These are phyloP conservation scores for Paralagenidium karlingii DNA, from an alignment of 352 stramenopile species.

Conservation along the genomic window DNA sequence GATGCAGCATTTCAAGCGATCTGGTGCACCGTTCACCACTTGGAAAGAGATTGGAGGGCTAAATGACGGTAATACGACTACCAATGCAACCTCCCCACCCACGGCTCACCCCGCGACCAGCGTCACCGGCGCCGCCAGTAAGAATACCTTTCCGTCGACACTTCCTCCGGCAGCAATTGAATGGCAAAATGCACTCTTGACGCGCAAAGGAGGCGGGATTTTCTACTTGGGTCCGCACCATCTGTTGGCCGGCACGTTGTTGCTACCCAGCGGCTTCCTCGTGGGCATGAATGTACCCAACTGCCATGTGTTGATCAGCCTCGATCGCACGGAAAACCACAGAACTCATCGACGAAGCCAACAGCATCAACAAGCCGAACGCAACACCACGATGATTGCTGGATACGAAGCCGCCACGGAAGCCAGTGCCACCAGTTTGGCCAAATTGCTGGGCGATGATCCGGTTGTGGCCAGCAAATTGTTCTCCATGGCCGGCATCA, in stretches of 20 bases:
- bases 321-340: conserved; percentile 73
- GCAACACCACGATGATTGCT: too few relatives aligned
- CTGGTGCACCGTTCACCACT: conserved; percentile 9
- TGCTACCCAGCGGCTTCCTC: conserved; percentile 20
- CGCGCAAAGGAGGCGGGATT: conserved; percentile 35
- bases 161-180: conserved; percentile 50
- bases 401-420: conserved; percentile 40
- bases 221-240: conserved; percentile 66
- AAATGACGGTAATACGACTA: too few relatives aligned
- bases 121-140: too few relatives aligned
- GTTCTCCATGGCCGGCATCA: conserved; percentile 65
- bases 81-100: too few relatives aligned
- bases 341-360: conserved; percentile 75
- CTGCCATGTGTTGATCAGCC: conserved; percentile 58
- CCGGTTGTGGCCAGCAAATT: conserved; percentile 48
- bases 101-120: too few relatives aligned
- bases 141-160: too few relatives aligned
- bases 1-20: conserved; percentile 21
- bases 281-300: conserved; percentile 54
- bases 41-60: conserved; percentile 52
- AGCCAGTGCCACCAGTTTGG: too few relatives aligned
- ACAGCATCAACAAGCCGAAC: conserved; percentile 77
- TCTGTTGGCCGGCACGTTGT: conserved; percentile 35
- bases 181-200: conserved; percentile 53
- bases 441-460: conserved; percentile 56